These are phyloP conservation scores for Xylaria venustula DNA, from an alignment of 495 filamentous ascomycete genomes.

Conservation along the genomic window DNA sequence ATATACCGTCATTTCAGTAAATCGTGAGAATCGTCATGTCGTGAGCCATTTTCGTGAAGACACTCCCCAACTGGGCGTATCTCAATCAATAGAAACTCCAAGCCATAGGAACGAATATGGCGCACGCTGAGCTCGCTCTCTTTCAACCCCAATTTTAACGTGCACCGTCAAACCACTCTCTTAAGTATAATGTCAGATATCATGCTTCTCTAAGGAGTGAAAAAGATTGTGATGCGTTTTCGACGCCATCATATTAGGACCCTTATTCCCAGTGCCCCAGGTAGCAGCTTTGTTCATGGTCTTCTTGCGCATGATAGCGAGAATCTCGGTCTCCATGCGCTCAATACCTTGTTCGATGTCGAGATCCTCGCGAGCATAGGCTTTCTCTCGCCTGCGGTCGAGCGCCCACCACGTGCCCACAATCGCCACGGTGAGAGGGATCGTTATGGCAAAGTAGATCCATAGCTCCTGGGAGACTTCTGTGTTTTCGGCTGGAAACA, in stretches of 20 bases:
- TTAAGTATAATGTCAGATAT: not conserved
- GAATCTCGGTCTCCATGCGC: conserved; percentile 53
- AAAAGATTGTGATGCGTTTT: not conserved
- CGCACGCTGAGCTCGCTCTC: not conserved
- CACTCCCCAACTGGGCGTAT: not conserved
- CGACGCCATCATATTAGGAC: not conserved
- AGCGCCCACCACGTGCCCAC: conserved; percentile 47
- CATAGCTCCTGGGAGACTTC: conserved; percentile 46
- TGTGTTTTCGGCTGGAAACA: conserved; percentile 3
- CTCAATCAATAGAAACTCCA: too few relatives aligned
- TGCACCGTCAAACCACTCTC: not conserved
- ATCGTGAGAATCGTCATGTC: conserved; percentile 13
- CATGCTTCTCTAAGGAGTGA: not conserved
- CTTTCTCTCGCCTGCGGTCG: conserved; percentile 44
- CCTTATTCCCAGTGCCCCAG: conserved; percentile 32
- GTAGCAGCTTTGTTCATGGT: conserved; percentile 52
- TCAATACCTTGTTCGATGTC: conserved; percentile 53
- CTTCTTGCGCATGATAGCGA: conserved; percentile 51
- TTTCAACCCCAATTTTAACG: not conserved
- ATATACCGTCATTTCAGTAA: not conserved
- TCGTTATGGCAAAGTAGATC: conserved; percentile 54
- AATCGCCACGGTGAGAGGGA: conserved; percentile 49
- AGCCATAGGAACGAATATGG: too few relatives aligned
- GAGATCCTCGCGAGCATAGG: conserved; percentile 43
- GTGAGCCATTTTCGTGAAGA: not conserved